Conservation (phyloP, 495 filamentous ascomycete genomes). For the Aspergillus panamensis region DNA sequence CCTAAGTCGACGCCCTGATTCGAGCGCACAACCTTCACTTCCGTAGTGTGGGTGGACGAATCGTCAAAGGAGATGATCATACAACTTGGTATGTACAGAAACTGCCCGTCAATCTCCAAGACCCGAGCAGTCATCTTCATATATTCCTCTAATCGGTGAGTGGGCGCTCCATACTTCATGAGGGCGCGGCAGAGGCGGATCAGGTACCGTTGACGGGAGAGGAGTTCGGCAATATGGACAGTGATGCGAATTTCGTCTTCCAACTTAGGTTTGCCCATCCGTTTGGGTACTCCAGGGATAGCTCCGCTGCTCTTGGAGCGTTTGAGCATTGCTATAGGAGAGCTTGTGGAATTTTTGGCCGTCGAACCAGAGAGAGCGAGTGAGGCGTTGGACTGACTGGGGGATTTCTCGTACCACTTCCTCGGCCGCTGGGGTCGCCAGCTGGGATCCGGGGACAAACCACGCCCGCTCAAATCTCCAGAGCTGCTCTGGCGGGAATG, state of each 20-base stretch:
- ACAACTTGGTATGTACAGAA: slow-evolving; percentile 87
- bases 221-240: slow-evolving; percentile 79
- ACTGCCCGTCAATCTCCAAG: slow-evolving; percentile 86
- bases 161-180: slow-evolving; percentile 81
- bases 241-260: slow-evolving; percentile 78
- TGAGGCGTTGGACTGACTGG: slow-evolving; percentile 46
- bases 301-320: slow-evolving; percentile 44
- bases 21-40: slow-evolving; percentile 81
- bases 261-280: slow-evolving; percentile 42
- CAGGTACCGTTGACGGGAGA: slow-evolving; percentile 79
- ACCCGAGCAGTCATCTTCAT: slow-evolving; percentile 88
- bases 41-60: slow-evolving; percentile 81
- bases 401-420: slow-evolving; percentile 64
- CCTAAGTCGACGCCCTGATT: slow-evolving; percentile 79
- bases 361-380: slow-evolving; percentile 47
- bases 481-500: slow-evolving; percentile 34
- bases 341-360: slow-evolving; percentile 38
- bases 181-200: slow-evolving; percentile 79
- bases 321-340: slow-evolving; percentile 41
- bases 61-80: slow-evolving; percentile 98
- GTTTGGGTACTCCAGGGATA: slow-evolving; percentile 39
- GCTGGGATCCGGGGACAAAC: slow-evolving; percentile 33
- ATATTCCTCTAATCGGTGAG: slow-evolving; percentile 77
- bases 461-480: slow-evolving; percentile 32
- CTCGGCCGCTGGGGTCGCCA: slow-evolving; percentile 42